Evolutionary conservation across 2,329 filamentous ascomycete genomes (phyloP).

Genomic region (Thelonectria olida): DNA sequence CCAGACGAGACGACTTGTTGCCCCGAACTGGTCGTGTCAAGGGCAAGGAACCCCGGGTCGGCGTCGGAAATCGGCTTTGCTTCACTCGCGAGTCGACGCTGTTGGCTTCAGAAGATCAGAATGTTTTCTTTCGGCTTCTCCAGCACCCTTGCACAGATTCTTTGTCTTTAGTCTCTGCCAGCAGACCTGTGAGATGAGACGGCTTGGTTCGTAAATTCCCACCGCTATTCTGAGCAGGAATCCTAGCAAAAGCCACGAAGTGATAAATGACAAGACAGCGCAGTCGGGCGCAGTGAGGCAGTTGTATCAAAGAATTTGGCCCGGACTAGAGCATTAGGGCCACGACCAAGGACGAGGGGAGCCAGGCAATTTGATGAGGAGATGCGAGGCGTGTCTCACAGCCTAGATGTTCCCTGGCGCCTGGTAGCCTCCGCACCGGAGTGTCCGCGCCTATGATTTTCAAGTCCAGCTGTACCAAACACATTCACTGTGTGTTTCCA

Average conservation of each 20-base stretch:
- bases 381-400: slow-evolving; percentile 32
- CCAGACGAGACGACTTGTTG: slow-evolving; percentile 21
- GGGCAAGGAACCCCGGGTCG: slow-evolving; percentile 30
- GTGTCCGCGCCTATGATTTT: slow-evolving; percentile 22
- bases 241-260: slow-evolving; percentile 39
- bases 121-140: slow-evolving; percentile 25
- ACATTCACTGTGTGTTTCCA: slow-evolving; percentile 28
- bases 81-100: slow-evolving; percentile 20
- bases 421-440: slow-evolving; percentile 22
- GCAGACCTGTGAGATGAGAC: slow-evolving; percentile 28
- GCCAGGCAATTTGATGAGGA: slow-evolving; percentile 29
- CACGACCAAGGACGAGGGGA: slow-evolving; percentile 26
- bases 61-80: slow-evolving; percentile 27
- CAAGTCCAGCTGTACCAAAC: slow-evolving; percentile 39
- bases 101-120: slow-evolving; percentile 36
- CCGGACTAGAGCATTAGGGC: slow-evolving; percentile 25
- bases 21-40: slow-evolving; percentile 26
- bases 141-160: slow-evolving; percentile 24
- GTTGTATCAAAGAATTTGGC: slow-evolving; percentile 13
- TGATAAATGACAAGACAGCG: slow-evolving; percentile 39
- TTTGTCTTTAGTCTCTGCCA: slow-evolving; percentile 34
- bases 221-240: slow-evolving; percentile 35
- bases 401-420: slow-evolving; percentile 30
- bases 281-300: slow-evolving; percentile 16
- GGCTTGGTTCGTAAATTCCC: slow-evolving; percentile 34